Base-by-base conservation (phyloP, 805 yeast genomes). In the Saccharomycopsis sp. region DNA sequence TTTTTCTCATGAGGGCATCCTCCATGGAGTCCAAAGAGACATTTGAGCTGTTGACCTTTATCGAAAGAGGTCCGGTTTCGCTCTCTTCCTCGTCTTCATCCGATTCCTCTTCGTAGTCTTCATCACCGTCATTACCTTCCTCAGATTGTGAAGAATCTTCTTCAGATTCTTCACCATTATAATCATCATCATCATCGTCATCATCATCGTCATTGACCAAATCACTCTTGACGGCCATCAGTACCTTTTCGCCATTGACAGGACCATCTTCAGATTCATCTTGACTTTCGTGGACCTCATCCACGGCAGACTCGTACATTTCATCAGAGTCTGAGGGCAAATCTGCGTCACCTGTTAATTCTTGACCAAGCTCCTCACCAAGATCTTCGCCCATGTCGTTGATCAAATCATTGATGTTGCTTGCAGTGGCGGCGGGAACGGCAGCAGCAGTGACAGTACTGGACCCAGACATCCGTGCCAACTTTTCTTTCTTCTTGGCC, bases 301-400 rank as follows among this genome's bases (percentile, higher is more conserved):
- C 38, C 9, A 31, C 29, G 5, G 37, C 42, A 9, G 39, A 27
- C 20, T 27, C 34, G 20, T 35, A 35, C 13, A 26, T 20, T 22
- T 13, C 20, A 6, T 35, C 38, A 15, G 12, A 22, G 30, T 19
- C 25, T 12, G 35, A 31, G 7, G 20, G 8, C 5, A 23, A 31
- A 8, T 34, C 17, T 9, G 15, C 15, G 9, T 30, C 34, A 2
- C 18, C 34, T 25, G 27, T n/a, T 10, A 25, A n/a, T n/a, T 25
- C 27, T 34, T 56, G 56, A 12, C 54, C 59, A 3, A 60, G 37
- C 19, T 65, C 68, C 48, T 60, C 65, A 23, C 58, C 63, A 6
- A 50, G 26, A 19, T 57, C 61, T 39, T 56, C 56, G 20, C 45
- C 55, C 22, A 43, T 48, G 3, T 45, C 53, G 10, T 27, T 32